Base-by-base conservation (phyloP, 257 asterid genomes). In the Apocynum venetum region DNA sequence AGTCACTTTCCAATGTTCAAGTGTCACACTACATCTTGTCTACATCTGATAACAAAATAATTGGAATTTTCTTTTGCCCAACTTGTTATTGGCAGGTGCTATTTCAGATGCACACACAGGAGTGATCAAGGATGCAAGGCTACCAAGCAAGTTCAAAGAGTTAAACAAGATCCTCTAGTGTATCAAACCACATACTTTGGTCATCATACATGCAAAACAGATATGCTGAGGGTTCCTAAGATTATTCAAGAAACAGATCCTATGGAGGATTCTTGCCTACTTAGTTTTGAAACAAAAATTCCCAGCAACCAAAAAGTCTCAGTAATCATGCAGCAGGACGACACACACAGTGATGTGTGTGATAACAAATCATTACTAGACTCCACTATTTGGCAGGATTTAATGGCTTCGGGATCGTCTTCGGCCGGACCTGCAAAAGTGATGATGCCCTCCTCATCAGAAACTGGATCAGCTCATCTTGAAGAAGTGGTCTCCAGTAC, bases 61-160 rank as follows among this genome's bases (percentile, higher is more conserved):
- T 25, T 25, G 31, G 31, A 25, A 25, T 25, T 25, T 25, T 25
- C 31, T 25, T 25, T 25, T 25, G 31, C 31, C 0, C 31, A 38
- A n/a, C 46, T 53, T 66, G 31, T 53, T 59, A 59, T 67, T 55
- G 31, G 9, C 84, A 93, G 98, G 85, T 87, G 95, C 79, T 93
- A 93, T 65, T 93, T 38, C 53, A 89, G 97, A 86, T 93, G 98
- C 82, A 86, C 93, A 49, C 85, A 88, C 91, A 93, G 86, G 83
- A 3, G n/a, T 8, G 87, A 87, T 43, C 83, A 86, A 77, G 88
- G 87, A 7, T 93, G 98, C 88, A 80, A 82, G 74, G 98, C 98
- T 6, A 72, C 75, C 11, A 93, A 86, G 56, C 98, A 91, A 72
- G 97, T 93, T 46, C 96, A 93, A 64, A 87, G 40, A 69, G 48